Conservation (phyloP, 257 asterid species). For the Cordia subcordata region DNA sequence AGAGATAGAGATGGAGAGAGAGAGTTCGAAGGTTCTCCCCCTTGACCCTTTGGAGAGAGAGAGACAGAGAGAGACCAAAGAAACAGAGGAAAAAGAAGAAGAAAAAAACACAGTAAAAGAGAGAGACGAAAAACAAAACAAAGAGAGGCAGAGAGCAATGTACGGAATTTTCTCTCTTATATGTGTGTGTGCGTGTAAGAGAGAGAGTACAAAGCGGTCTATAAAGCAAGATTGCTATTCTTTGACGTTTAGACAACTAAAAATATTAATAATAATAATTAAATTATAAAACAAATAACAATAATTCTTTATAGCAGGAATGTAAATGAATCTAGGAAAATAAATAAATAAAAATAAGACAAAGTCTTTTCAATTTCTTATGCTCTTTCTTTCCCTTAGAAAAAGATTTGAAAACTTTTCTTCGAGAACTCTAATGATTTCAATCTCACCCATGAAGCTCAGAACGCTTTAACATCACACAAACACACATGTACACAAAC, state of each 20-base stretch:
- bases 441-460: neutral
- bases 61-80: conserved; percentile 7
- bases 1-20: no score
- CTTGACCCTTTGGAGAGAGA: conserved; percentile 40
- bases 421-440: neutral
- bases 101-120: conserved; percentile 17
- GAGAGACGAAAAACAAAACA: conserved; percentile 6
- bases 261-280: no score
- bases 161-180: neutral
- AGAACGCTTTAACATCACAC: no score
- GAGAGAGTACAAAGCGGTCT: neutral
- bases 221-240: neutral
- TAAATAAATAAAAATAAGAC: no score
- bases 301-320: no score
- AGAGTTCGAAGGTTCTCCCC: conserved; percentile 48
- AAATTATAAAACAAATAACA: no score
- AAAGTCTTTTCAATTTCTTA: no score
- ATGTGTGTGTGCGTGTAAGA: neutral
- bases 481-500: no score
- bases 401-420: neutral
- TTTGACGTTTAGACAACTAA: neutral
- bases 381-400: no score
- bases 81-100: conserved; percentile 5
- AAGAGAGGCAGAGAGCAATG: no score
- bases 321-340: no score